Base-by-base conservation (phyloP, 345 rosid genomes). In the Erysimum cheiranthoides region DNA sequence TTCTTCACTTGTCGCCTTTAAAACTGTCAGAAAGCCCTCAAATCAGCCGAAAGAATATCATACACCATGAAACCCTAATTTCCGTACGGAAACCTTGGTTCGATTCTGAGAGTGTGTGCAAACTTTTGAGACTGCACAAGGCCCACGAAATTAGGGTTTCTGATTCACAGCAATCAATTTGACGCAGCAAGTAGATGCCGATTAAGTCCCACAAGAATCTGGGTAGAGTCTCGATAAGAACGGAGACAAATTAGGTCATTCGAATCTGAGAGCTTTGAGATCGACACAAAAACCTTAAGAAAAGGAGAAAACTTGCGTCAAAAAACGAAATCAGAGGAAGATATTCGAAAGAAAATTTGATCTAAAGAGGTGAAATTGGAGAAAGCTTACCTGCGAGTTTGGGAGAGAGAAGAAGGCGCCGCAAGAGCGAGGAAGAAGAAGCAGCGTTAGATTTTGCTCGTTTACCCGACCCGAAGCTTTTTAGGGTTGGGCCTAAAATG, bases 11-110 rank as follows among this genome's bases (percentile, higher is more conserved):
- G 8, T 25, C 57, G 10, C 38, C 47, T 10, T 50, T 13, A 35
- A 31, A 43, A 16, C 59, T 5, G 34, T 57, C 38, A 68, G 65
- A 72, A 31, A 34, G 2, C 57, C 46, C 36, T 13, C 76, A 21
- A 64, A 56, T 64, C 52, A 49, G 67, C 49, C 18, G 8, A 45
- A 14, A 34, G 17, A 13, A 38, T 13, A 51, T 21, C 17, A 14
- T 56, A 61, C 16, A 71, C 73, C 61, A 40, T 43, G 70, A 78
- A 81, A 73, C 86, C 88, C 86, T 81, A 85, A 85, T 82, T 77
- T 73, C 79, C 45, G 18, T 16, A 43, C 60, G 40, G 25, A 40
- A 42, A 70, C n/a, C 70, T 63, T 17, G 43, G 31, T 60, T 39
- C 68, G 74, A 69, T 52, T 69, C 16, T 5, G 73, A 61, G 68